Percentiles rank a stretch among this genome's conserved stretches.
phyloP scores from a whole-genome alignment of 2,329 filamentous ascomycete genomes.

The Sporothrix inflata region DNA sequence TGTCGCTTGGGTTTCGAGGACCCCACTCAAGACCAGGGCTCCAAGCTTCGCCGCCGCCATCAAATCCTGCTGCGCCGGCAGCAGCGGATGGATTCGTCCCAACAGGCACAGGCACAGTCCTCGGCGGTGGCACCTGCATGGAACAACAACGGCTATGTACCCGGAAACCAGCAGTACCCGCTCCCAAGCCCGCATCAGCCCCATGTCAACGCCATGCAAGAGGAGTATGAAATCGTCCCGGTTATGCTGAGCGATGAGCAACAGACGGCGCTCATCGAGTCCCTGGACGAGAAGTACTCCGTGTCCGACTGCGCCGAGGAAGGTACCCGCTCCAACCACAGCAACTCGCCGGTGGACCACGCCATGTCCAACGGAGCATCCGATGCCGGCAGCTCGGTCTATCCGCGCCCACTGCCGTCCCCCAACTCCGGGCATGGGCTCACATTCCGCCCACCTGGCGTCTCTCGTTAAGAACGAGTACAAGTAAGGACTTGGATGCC shows the following conservation, averaged over 20 bases:
- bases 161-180: background rate
- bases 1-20: conserved; percentile 11
- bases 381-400: background rate
- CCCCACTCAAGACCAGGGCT: background rate
- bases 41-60: background rate
- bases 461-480: too few species aligned
- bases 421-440: background rate
- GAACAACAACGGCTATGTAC: background rate
- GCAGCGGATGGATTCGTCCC: background rate
- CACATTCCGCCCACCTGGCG: background rate
- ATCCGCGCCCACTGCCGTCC: background rate
- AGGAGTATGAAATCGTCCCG: background rate
- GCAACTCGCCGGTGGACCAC: background rate
- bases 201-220: background rate
- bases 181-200: background rate
- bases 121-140: background rate
- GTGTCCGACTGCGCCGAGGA: background rate
- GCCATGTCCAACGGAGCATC: background rate
- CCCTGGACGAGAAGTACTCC: background rate
- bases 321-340: background rate
- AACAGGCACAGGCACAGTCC: background rate
- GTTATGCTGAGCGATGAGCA: background rate
- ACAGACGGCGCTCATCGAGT: background rate
- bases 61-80: background rate
- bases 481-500: too few species aligned